A percentile compares a stretch with the other conserved stretches of the same genome.
These are phyloP conservation scores for Diaporthe aspalathi DNA, from an alignment of 2,329 filamentous ascomycete species.

Conservation along the genomic window DNA sequence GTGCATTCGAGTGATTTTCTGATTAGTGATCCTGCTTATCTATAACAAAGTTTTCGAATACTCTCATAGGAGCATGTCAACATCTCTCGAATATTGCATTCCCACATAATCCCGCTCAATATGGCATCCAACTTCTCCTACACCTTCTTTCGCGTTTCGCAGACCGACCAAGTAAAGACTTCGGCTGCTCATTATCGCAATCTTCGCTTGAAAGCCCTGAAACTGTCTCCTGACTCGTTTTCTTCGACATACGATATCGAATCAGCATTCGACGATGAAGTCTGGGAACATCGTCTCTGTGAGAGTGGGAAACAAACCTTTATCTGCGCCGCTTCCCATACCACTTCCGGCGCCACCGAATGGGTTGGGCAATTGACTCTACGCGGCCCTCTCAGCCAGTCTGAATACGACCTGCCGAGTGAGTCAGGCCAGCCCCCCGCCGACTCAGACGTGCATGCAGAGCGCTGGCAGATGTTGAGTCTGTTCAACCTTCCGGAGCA, in stretches of 20 bases:
- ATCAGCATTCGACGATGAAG: not conserved
- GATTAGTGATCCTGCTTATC: not conserved
- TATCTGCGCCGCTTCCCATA: not conserved
- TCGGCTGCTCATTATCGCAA: constrained; percentile 1
- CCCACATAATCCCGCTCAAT: not conserved
- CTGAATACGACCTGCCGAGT: not conserved
- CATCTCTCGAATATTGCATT: not conserved
- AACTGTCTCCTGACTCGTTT: not conserved
- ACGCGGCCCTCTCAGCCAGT: not conserved
- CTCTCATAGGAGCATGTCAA: not conserved
- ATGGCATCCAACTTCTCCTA: not conserved
- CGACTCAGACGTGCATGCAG: not conserved
- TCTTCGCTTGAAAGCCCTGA: not conserved
- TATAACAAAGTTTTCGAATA: not conserved
- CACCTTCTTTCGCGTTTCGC: not conserved
- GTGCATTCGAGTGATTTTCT: not conserved
- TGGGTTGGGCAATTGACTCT: not conserved
- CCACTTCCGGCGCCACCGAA: not conserved
- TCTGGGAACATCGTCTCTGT: not conserved
- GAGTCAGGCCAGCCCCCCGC: not conserved
- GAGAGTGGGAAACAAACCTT: not conserved
- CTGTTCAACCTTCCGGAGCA: no score
- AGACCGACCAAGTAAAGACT: not conserved
- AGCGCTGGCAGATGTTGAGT: not conserved
- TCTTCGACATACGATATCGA: not conserved